phyloP scores from a whole-genome alignment of 2,329 filamentous ascomycete genomes.

The Aspergillus ruber region DNA sequence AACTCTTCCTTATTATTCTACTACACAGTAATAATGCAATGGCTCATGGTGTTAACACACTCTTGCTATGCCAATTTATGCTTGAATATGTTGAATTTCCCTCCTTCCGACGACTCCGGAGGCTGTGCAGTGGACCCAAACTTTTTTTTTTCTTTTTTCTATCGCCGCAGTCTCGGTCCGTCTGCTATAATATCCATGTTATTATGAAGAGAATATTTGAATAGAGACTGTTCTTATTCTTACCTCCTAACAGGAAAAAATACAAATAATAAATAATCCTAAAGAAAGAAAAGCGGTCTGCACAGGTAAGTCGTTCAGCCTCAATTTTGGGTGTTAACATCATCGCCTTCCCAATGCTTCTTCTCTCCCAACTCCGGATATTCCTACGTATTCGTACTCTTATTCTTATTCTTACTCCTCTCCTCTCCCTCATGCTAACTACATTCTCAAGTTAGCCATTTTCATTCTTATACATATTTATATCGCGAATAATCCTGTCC shows the following conservation, averaged over 20 bases:
- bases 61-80: neutral
- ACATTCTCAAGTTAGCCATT: neutral
- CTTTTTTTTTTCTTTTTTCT: constrained; percentile 2
- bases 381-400: neutral
- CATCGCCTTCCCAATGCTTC: neutral
- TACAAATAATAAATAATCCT: no score
- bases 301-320: neutral
- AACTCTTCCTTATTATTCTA: no score
- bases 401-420: neutral
- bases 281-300: neutral
- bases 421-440: neutral
- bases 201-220: neutral
- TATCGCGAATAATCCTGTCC: neutral
- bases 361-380: neutral
- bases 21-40: no score
- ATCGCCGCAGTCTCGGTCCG: neutral
- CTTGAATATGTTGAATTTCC: neutral
- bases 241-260: no score
- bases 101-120: constrained; percentile 8
- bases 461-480: neutral
- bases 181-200: neutral
- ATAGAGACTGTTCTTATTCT: neutral
- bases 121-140: constrained; percentile 16
- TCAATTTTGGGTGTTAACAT: neutral
- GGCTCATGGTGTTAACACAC: neutral